Evolutionary conservation across 306 rosid genomes (phyloP), one percentile per base, ranked within the genome.

Genomic region (Lathyrus tuberosus): DNA sequence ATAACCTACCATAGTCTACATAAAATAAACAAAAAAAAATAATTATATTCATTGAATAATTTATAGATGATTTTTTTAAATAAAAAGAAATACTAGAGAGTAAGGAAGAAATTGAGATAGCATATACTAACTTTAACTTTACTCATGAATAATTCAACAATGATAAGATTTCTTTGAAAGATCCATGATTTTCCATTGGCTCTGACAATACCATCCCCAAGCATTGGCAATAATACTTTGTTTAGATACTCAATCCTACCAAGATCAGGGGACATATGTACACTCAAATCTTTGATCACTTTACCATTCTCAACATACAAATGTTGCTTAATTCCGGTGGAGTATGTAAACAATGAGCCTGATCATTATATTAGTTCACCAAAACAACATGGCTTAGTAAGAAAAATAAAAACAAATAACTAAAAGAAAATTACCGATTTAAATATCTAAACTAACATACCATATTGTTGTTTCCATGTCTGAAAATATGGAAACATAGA

Each of bases 161-260:
- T 70, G 66, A 80, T 68, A 10, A 80, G 72, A 40, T 76, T 80
- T 53, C 84, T 76, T 22, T 80, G 84, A 31, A 59, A 80, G 47
- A 70, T 16, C 81, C 81, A 75, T 1, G 41, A 0, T 5, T 0
- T 28, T 9, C 84, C 75, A 51, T 51, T 71, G 49, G 49, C 70
- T 49, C 67, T 75, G 1, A 75, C 14, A 37, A 80, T 64, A 44
- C 84, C 84, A 1, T 11, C 1, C 17, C 80, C 83, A 4, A 79
- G 35, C 80, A 79, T 37, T 0, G 80, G 73, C 44, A 38, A 62
- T 38, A 75, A 17, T 30, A 68, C 0, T 44, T 76, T 67, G 33
- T 52, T 46, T 17, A 80, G 64, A 65, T 75, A 57, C 1, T 69
- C 58, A 48, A 76, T 73, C 10, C 61, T 52, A 0, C 84, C 84